Evolutionary conservation across 2,329 filamentous ascomycete species (phyloP).

Genomic region (Neofusicoccum ribis): DNA sequence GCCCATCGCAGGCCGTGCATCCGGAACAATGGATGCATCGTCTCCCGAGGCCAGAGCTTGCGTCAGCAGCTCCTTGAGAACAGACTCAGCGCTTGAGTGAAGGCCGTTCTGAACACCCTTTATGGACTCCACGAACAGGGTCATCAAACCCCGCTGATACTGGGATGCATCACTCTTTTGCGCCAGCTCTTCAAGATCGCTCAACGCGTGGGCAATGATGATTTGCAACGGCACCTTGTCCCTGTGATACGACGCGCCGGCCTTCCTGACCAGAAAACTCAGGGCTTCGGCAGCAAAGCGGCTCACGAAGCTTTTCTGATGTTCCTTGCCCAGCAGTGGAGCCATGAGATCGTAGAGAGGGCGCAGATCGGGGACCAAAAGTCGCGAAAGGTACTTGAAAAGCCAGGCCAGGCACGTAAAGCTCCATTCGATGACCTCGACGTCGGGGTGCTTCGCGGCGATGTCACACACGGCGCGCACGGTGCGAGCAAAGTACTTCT

Average conservation of each 20-base stretch:
- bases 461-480: conserved; percentile 75
- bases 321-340: conserved; percentile 77
- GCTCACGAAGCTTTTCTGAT: conserved; percentile 82
- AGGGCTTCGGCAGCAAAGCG: conserved; percentile 93
- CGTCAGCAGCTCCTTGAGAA: conserved; percentile 53
- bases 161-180: conserved; percentile 62
- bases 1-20: conserved; percentile 55
- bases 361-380: conserved; percentile 80
- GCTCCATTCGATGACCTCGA: conserved; percentile 95
- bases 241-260: conserved; percentile 73
- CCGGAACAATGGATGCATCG: conserved; percentile 23
- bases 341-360: conserved; percentile 83
- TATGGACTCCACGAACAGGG: conserved; percentile 81
- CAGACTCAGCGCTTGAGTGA: conserved; percentile 57
- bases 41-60: conserved; percentile 31
- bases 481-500: conserved; percentile 78
- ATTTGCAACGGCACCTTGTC: conserved; percentile 66
- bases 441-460: conserved; percentile 73
- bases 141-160: conserved; percentile 88
- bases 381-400: conserved; percentile 92
- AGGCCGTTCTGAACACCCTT: conserved; percentile 61
- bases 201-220: conserved; percentile 71
- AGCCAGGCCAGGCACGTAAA: conserved; percentile 92
- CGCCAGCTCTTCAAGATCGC: conserved; percentile 61
- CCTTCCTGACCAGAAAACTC: conserved; percentile 90